Evolutionary conservation across 2,329 filamentous ascomycete species (phyloP), one percentile per base, ranked within the genome.

Genomic region (Tolypocladium amazonense): DNA sequence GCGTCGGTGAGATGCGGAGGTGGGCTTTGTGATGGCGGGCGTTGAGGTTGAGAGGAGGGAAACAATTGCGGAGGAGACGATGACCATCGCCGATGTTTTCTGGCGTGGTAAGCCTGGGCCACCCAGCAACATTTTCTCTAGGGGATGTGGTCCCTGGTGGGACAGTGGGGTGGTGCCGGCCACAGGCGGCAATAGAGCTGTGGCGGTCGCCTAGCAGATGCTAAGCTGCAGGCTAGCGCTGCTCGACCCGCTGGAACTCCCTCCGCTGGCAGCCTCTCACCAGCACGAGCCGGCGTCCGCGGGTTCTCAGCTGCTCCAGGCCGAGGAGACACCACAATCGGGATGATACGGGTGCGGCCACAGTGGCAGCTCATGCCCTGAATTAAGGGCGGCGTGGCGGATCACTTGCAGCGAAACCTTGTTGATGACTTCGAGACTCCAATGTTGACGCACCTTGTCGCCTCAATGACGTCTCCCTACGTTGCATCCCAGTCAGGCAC

Each of bases 1-100:
- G 56, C 38, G 57, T 27, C 41, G 45, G 56, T 37, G 52, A 45
- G 61, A 23, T 56, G 43, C 55, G 56, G 59, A 59, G 39, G 58
- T 57, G 56, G 37, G 59, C 39, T 43, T 50, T 38, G 52, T 53
- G 30, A 57, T 41, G n/a, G n/a, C n/a, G 56, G 43, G 30, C 35
- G 25, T 33, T 35, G 39, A 58, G 33, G 45, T 52, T 47, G 52
- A 39, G 56, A 35, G 33, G 55, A 52, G 39, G 38, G n/a, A 53
- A 50, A 41, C 37, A 30, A 55, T n/a, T 56, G 58, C 39, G 53
- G 60, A 56, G 47, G 58, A 47, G 58, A 41, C 50, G 23, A 57
- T 58, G 43, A 57, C 55, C 56, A 52, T 45, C 57, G 55, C 38
- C 25, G 38, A 56, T 43, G 55, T 56, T 45, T 56, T 56, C 55